Base-by-base conservation (phyloP, 2,329 filamentous ascomycete genomes). In the Cercospora beticola region DNA sequence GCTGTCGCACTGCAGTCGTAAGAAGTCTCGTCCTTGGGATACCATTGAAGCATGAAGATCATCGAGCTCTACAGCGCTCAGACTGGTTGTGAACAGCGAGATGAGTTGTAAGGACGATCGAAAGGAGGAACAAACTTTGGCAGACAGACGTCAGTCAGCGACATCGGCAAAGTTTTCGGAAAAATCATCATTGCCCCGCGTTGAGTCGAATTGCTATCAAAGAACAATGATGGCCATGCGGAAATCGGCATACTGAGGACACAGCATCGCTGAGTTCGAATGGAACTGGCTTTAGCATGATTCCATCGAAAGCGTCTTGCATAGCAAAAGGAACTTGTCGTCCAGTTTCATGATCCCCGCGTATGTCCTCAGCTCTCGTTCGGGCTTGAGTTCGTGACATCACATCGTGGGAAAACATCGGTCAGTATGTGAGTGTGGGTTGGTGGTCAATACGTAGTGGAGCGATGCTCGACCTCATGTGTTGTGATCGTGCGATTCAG, bases 401-500 rank as follows among this genome's bases (percentile, higher is more conserved):
- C 30, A 61, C 58, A 14, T 40, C 3, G 10, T 43, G 58, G 58
- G 6, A 61, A 6, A 40, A 61, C 21, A 16, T 26, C 58, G 57
- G 57, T 16, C 30, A 8, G 21, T 16, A 16, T 33, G 23, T 16
- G 56, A 23, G 16, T 33, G 58, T 61, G 58, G 58, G 31, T 12
- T 61, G 58, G 58, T 23, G 58, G 30, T 31, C 33, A 21, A 2
- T 26, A 31, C n/a, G 18, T 2, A 8, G 30, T 59, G 56, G 12
- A 59, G n/a, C 56, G 28, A 30, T 59, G 56, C n/a, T 33, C 56
- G 31, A 59, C 28, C 28, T 59, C 56, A 33, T 59, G 56, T 60
- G 30, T 43, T 36, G n/a, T 12, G 57, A 60, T 60, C 31, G 57
- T 60, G 57, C 57, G 57, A 60, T 36, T 40, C 31, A 5, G 16